Conservation (phyloP, 2,329 filamentous ascomycete species). For the Penicillium sp. region DNA sequence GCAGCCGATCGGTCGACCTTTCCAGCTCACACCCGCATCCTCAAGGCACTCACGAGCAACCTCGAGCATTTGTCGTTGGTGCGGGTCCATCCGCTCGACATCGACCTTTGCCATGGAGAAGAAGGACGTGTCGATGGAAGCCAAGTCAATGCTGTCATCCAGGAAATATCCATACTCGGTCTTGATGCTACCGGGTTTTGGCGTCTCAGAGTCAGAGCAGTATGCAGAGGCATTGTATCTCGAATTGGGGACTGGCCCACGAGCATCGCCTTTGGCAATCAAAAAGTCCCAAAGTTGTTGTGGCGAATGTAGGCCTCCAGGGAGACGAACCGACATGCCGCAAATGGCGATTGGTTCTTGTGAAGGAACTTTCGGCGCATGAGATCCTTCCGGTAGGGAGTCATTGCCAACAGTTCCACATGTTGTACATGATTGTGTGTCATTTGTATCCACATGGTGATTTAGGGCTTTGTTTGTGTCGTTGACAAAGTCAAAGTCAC, state of each 20-base stretch:
- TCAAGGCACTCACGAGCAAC: conserved; percentile 37
- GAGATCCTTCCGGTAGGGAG: neutral
- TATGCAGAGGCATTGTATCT: conserved; percentile 27
- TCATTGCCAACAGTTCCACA: neutral
- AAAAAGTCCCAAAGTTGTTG: conserved; percentile 25
- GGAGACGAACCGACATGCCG: conserved; percentile 26
- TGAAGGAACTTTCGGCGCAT: neutral
- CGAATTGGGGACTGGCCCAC: conserved; percentile 21
- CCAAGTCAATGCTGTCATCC: conserved; percentile 23
- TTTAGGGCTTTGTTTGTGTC: neutral
- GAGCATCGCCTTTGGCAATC: conserved; percentile 19
- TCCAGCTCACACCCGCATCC: conserved; percentile 28
- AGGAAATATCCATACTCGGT: conserved; percentile 30
- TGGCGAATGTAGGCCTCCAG: conserved; percentile 14
- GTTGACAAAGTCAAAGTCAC: neutral
- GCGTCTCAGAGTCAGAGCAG: conserved; percentile 13
- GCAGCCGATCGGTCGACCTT: conserved; percentile 31
- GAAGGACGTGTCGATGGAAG: neutral
- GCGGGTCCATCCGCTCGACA: conserved; percentile 26
- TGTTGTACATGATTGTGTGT: neutral
- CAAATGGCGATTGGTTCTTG: conserved; percentile 20
- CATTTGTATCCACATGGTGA: neutral
- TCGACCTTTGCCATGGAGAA: neutral
- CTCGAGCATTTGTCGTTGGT: conserved; percentile 35
- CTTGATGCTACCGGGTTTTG: conserved; percentile 10